Base-by-base conservation (phyloP, 768 basidiomycete genomes). In the Tricholoma saponaceum region DNA sequence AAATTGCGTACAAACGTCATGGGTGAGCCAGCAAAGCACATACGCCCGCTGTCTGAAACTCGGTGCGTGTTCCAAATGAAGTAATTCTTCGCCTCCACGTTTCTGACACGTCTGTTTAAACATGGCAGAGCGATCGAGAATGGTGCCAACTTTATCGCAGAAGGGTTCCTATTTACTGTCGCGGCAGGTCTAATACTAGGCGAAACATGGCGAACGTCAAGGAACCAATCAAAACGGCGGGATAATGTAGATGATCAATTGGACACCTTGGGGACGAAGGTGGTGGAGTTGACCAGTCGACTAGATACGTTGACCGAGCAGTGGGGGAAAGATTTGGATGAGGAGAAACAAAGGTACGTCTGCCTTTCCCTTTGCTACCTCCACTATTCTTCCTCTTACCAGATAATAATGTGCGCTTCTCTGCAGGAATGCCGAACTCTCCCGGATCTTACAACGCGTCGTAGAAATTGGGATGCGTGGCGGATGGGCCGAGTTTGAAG, bases 131-230 rank as follows among this genome's bases (percentile, higher is more conserved):
- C 92, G 0, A 89, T 94, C 58, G 90, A 92, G 58, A 92, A 88
- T 63, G 92, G 92, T 20, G 89, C 92, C 14, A 94, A 92, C 62
- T 78, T 86, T 5, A 76, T 94, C 4, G 92, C 92, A 0, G 92
- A 94, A 70, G 89, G 89, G 0, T 94, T 94, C 62, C 79, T 94
- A 3, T 94, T 94, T 66, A 66, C 75, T 18, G 92, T 94, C 2
- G 91, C 92, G 0, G 85, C 87, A 1, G 70, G 70, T 0, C 75
- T 94, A 5, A 92, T 95, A 56, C 58, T 92, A 10, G 86, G 86
- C 2, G 92, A 95, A 69, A 75, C 85, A 22, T 94, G 83, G 80
- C 86, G 92, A 0, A 79, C 83, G 1, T 87, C 89, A 0, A 78
- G 88, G 18, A 89, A 78, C 57, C 77, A 85, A 58, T 79, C 84